Evolutionary conservation across 176 grass and related monocot species (phyloP), one percentile per base, ranked within the genome.

Genomic region (Hyparrhenia diplandra): DNA sequence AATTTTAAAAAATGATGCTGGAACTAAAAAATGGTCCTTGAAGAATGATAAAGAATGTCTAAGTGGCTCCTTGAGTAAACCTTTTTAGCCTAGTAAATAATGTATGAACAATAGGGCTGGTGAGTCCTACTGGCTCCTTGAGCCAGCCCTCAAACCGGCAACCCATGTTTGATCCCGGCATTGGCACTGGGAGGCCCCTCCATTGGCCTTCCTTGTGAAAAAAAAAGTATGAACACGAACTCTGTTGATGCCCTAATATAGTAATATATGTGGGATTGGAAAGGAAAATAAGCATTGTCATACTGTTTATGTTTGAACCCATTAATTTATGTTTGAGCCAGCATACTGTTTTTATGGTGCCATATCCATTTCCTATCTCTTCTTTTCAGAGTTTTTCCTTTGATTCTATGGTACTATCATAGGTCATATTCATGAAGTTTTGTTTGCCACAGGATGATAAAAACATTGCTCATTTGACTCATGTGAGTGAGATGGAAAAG

Each of bases 401-500:
- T 77, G 37, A 66, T 31, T 68, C 30, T 55, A 27, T 43, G 16
- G 43, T 62, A 42, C 29, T 51, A 20, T 39, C 39, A 40, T 82
- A 66, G 6, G 13, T 41, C 13, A 55, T 90, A 12, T 67, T 90
- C 32, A 74, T 81, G 43, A 34, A 79, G 2, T 77, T 85, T 70
- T 45, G 8, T 85, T 80, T 78, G 85, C 27, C 0, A 61, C 85
- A 95, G 96, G 92, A 99, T 95, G 96, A 99, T 88, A 95, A 95
- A 88, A 99, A 95, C 60, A 87, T 99, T 88, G 92, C 92, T 42
- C 92, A 95, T 79, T 88, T 99, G 75, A 99, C 90, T 46, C 96
- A 99, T 85, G 96, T 99, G 70, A 95, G 96, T 88, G 96, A 99
- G 78, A 99, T 99, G 96, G 92, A 99, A 84, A 99, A 95, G 64